Evolutionary conservation across 129 eudicot genomes (phyloP), one percentile per base, ranked within the genome.

Genomic region (Calendula officinalis): DNA sequence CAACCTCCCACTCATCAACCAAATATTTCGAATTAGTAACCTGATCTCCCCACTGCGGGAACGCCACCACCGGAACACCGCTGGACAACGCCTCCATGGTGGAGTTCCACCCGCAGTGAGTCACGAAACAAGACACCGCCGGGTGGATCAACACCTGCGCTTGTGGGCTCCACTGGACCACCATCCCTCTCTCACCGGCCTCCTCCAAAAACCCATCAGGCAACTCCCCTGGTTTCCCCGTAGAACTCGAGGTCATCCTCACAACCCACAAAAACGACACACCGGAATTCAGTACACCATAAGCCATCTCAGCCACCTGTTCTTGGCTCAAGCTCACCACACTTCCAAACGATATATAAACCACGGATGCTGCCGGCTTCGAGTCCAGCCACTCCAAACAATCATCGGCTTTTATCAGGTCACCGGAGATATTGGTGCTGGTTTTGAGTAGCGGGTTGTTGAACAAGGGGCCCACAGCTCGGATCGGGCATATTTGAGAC

Each of bases 81-180:
- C 60, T 69, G 0, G 88, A 39, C 13, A 87, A 15, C 7, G 82
- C 83, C 71, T 87, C 95, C 58, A 87, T 49, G 1, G 88, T 55
- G 1, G 95, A 87, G 73, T 87, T 87, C 95, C 95, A 87, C 2
- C 95, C 95, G 49, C 95, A 83, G 43, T 83, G 95, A 10, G 88
- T 81, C 39, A 83, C 46, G 6, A 84, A 87, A 44, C 85, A 87
- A 4, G 95, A 89, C 5, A 75, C 67, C 2, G 95, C 76, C 27
- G 74, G 71, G 70, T 87, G 91, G 5, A 58, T 69, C n/a, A 87
- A 57, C 1, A 87, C 91, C 43, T 70, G 59, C 44, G 80, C 85
- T 41, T 87, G 95, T 15, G 85, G 70, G 54, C 80, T 46, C 85
- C 86, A 87, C 5, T 79, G 55, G 37, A 87, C 86, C 15, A 87